Conservation (phyloP, 306 rosid genomes). For the Malus sieversii region DNA sequence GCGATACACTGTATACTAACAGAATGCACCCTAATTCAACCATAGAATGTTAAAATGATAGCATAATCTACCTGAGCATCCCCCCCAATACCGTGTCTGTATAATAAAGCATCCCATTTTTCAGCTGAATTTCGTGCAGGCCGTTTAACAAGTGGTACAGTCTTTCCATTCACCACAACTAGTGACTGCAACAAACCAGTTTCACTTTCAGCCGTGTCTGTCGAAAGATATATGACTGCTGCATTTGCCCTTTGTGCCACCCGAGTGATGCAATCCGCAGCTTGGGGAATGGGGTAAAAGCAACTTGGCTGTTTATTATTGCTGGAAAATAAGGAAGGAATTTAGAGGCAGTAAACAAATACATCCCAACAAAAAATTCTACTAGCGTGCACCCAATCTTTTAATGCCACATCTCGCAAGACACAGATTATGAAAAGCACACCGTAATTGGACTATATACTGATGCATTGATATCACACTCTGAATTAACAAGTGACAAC, state of each 20-base stretch:
- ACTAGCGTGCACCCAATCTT: conserved; percentile 1
- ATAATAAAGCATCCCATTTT: conserved; percentile 96
- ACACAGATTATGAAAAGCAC: background rate
- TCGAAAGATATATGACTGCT: conserved; percentile 77
- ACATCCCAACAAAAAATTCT: background rate
- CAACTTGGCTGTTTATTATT: conserved; percentile 77
- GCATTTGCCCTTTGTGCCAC: conserved; percentile 59
- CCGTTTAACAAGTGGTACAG: conserved; percentile 77
- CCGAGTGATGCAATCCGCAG: conserved; percentile 74
- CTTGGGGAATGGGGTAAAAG: conserved; percentile 97
- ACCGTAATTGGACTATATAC: background rate
- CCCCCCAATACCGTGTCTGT: conserved; percentile 64
- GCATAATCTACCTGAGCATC: conserved; percentile 63
- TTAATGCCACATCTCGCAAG: background rate
- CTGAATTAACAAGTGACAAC: background rate
- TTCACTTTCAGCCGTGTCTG: conserved; percentile 96
- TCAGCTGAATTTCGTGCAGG: conserved; percentile 83
- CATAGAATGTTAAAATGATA: background rate
- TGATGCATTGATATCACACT: background rate
- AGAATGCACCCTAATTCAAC: background rate
- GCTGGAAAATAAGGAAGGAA: conserved; percentile 40
- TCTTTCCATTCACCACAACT: conserved; percentile 54
- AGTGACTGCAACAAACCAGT: conserved; percentile 76
- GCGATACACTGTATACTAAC: background rate
- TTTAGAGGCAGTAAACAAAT: conserved; percentile 6